Evolutionary conservation across 2,329 filamentous ascomycete genomes (phyloP), one percentile per base, ranked within the genome.

Genomic region (Fusarium sp.): DNA sequence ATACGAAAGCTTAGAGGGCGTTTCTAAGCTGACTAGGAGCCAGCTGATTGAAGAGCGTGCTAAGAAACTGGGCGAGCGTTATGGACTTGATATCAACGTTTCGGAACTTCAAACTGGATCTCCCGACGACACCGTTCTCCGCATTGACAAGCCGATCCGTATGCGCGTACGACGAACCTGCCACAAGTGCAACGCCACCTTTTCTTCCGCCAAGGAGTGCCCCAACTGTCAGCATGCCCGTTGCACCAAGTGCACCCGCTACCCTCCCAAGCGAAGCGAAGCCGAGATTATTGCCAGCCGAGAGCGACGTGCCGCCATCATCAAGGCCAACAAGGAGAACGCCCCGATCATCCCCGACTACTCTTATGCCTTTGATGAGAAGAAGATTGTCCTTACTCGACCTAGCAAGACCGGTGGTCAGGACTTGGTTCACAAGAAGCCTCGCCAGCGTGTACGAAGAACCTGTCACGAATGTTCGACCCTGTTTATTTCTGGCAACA

Each of bases 161-260:
- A 92, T 95, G 87, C 89, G 92, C 55, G 88, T 94, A 54, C 91
- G 92, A 78, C 88, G 91, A 71, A 90, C 87, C 67, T 98, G 95
- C 80, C 95, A 97, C 80, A 86, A 88, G 71, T 98, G 95, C 82
- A 87, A 90, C 61, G 88, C 91, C 15, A 87, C 87, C 24, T 97
- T 95, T 78, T 90, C 91, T 58, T 80, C 87, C 20, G 88, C 91
- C 74, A 94, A 91, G 81, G 85, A 91, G 63, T 97, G 95, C 80
- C 80, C 86, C 69, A 88, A 88, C 71, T 98, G 95, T 82, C 86
- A 92, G 72, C 95, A 98, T 81, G 84, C 84, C 46, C 89, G 93
- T 71, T 98, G 95, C 87, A 91, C 88, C 76, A 90, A 92, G 75
- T 98, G 95, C 78, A 88, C 89, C 28, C 89, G 93, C 57, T 88